Evolutionary conservation across 768 basidiomycete genomes (phyloP).

Genomic region (Rhodotorula paludigena): DNA sequence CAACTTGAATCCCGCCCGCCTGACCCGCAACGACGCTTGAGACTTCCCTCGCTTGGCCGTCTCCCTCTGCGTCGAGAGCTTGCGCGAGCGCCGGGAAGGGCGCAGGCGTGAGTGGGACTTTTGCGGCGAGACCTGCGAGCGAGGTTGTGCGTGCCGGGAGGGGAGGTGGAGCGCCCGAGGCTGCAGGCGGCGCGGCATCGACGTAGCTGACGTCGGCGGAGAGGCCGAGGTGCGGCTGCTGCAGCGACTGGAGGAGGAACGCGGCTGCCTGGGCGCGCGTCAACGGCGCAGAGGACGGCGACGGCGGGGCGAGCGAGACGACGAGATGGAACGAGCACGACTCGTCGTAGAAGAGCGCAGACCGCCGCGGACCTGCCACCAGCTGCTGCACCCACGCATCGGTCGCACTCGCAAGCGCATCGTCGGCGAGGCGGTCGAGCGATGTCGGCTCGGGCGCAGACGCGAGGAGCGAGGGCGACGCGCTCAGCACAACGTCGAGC

Average conservation of each 20-base stretch:
- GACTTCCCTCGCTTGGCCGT: neutral
- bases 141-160: neutral
- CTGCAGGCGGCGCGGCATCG: neutral
- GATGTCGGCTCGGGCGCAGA: neutral
- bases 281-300: neutral
- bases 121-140: neutral
- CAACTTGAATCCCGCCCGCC: neutral
- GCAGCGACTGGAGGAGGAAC: constrained; percentile 5
- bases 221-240: constrained; percentile 7
- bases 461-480: neutral
- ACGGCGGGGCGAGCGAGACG: neutral
- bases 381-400: constrained; percentile 7
- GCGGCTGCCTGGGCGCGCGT: constrained; percentile 9
- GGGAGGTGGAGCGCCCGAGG: neutral
- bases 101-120: constrained; percentile 5
- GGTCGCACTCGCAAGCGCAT: neutral
- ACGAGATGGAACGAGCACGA: neutral
- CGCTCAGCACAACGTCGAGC: constrained; percentile 4
- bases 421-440: neutral
- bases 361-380: neutral
- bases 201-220: constrained; percentile 12
- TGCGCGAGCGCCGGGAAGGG: constrained; percentile 3
- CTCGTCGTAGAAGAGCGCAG: constrained; percentile 9
- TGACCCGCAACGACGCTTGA: neutral
- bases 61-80: neutral